Evolutionary conservation across 2,329 filamentous ascomycete species (phyloP), one percentile per base, ranked within the genome.

Genomic region (Polychaeton citri): DNA sequence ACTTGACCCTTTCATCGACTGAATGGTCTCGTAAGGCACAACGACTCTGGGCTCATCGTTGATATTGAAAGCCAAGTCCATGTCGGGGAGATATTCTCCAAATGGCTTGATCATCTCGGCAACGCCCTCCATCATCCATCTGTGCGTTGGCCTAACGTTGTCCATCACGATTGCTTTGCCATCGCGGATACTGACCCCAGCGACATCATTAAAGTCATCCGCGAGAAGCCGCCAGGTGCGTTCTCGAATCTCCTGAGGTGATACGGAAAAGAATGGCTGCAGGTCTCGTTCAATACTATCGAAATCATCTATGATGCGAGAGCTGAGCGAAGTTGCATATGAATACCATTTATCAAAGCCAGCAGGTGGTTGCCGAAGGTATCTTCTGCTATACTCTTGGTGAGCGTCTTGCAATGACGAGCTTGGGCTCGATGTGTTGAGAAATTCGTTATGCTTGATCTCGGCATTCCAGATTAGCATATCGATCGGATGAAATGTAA

Each of bases 21-120:
- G 49, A 12, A 66, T 49, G 5, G 6, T 13, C 26, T 61, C 57
- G 52, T 62, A 69, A 0, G 71, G 71, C 2, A 75, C 64, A 19
- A 68, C 66, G 8, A 76, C 66, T 8, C 73, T 64, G 32, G 64
- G 64, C 45, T 76, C 71, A 42, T 76, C 71, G 40, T 76, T 73
- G n/a, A 76, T 48, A 41, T 77, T 77, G 55, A 77, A 69, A 1
- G 68, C 71, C 24, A 78, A 51, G 46, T 76, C 72, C 73, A 78
- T 77, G 40, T 77, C 72, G 0, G 74, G 74, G 19, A 77, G 59
- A 43, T 64, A 61, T 37, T 69, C 49, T 2, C 62, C 60, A 43
- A 76, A 74, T 1, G 63, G 60, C 21, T 63, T 58, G 20, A 77
- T 70, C 60, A 77, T 71, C 5, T 58, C 47, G 1, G 64, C 57